Evolutionary conservation across 208 protist genomes (phyloP).

Genomic region (Leishmania lainsoni): DNA sequence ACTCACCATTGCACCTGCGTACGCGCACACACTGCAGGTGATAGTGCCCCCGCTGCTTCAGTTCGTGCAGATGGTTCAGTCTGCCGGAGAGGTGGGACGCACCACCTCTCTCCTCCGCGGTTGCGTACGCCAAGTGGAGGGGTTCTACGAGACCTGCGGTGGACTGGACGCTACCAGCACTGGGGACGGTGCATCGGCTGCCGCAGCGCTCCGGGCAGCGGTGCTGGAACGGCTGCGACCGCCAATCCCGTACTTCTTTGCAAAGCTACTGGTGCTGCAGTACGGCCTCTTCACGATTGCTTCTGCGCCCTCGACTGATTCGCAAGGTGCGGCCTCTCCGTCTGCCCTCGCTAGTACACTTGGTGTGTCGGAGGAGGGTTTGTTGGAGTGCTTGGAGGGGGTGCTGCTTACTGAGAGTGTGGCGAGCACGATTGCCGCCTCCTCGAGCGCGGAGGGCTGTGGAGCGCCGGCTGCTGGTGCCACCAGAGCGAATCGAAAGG

Average conservation of each 20-base stretch:
- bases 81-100: conserved; percentile 19
- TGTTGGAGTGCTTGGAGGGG: conserved; percentile 23
- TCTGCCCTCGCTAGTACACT: conserved; percentile 7
- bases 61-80: conserved; percentile 30
- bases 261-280: conserved; percentile 30
- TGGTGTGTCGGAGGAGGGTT: conserved; percentile 11
- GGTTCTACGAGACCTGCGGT: conserved; percentile 29
- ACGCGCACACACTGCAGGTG: conserved; percentile 31
- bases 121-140: conserved; percentile 34
- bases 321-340: background rate
- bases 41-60: conserved; percentile 33
- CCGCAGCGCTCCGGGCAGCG: background rate
- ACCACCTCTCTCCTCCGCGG: conserved; percentile 29
- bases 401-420: conserved; percentile 17
- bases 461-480: background rate
- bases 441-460: background rate
- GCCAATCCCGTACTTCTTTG: conserved; percentile 22
- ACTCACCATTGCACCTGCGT: conserved; percentile 18
- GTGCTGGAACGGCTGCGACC: conserved; percentile 22
- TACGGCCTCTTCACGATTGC: conserved; percentile 10
- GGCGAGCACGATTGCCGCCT: background rate
- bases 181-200: background rate
- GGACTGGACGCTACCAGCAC: conserved; percentile 1
- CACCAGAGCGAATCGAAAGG: background rate
- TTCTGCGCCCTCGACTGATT: background rate